Conservation (phyloP, 768 basidiomycete species). For the Tricholoma hemisulphureum region DNA sequence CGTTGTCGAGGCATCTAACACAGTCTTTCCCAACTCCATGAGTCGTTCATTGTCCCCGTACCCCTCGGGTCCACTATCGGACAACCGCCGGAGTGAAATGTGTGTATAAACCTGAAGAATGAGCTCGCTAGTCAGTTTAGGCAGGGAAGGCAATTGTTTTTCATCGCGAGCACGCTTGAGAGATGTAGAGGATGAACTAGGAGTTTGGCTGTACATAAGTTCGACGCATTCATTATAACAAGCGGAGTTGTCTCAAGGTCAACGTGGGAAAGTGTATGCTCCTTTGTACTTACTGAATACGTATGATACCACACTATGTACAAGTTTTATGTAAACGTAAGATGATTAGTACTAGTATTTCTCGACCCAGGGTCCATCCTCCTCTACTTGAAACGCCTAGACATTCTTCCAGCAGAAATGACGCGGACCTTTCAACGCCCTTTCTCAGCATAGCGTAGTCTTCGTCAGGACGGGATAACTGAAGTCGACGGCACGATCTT, state of each 20-base stretch:
- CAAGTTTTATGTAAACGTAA: background rate
- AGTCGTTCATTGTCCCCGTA: conserved; percentile 60
- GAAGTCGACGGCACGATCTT: conserved; percentile 10
- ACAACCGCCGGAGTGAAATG: conserved; percentile 50
- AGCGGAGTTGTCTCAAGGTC: background rate
- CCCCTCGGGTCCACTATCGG: conserved; percentile 32
- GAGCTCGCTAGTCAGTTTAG: conserved; percentile 47
- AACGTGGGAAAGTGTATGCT: background rate
- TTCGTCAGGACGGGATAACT: conserved; percentile 38
- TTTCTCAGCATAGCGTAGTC: conserved; percentile 54
- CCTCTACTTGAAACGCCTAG: too few species aligned
- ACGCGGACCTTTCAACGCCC: conserved; percentile 53
- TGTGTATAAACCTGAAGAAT: conserved; percentile 72
- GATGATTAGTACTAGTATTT: background rate
- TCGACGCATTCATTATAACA: background rate
- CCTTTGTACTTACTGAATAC: background rate
- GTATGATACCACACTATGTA: background rate
- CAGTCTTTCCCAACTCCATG: conserved; percentile 46
- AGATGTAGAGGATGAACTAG: conserved; percentile 7
- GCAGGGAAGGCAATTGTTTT: conserved; percentile 40
- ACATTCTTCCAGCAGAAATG: background rate
- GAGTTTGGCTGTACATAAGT: conserved; percentile 7
- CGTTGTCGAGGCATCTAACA: conserved; percentile 48
- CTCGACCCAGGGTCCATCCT: conserved; percentile 40
- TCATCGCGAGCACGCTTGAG: conserved; percentile 18